Evolutionary conservation across 2,329 filamentous ascomycete genomes (phyloP).

Genomic region (Trichoderma atroviride): DNA sequence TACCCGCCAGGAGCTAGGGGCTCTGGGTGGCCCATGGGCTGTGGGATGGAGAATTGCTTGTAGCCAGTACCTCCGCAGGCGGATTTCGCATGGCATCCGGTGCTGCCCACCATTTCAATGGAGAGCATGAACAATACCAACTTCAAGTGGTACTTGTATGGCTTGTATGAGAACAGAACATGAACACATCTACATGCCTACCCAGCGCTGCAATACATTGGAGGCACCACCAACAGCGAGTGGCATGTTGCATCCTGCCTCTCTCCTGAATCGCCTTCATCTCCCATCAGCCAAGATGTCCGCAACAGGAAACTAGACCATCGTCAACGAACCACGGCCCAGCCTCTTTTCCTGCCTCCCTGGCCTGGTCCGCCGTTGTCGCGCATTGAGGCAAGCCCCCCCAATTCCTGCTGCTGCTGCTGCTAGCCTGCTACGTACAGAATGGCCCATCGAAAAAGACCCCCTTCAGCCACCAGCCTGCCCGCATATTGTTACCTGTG

Average conservation of each 20-base stretch:
- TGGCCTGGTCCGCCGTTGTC: conserved; percentile 24
- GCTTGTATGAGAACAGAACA: not conserved
- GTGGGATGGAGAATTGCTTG: not conserved
- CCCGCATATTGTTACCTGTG: conserved; percentile 2
- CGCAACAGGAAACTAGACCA: conserved; percentile 2
- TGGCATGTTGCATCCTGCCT: not conserved
- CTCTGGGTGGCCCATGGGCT: not conserved
- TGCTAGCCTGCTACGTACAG: conserved; percentile 6
- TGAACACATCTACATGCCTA: not conserved
- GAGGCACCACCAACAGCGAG: not conserved
- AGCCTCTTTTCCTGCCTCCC: conserved; percentile 9
- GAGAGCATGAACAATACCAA: not conserved
- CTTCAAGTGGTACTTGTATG: not conserved
- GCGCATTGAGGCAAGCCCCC: conserved; percentile 24
- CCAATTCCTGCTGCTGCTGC: conserved; percentile 12
- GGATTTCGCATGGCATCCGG: not conserved
- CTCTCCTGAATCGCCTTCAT: not conserved
- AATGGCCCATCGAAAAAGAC: not conserved
- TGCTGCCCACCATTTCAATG: not conserved
- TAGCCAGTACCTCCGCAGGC: not conserved
- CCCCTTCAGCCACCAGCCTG: conserved; percentile 21
- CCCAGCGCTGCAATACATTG: not conserved
- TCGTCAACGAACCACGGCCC: conserved; percentile 17
- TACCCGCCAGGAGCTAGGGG: not conserved
- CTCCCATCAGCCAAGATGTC: conserved; percentile 7